Percentiles rank a stretch among this genome's conserved stretches.
Evolutionary conservation across 208 protist genomes (phyloP).

Genomic region (Wallacemonas sp.): DNA sequence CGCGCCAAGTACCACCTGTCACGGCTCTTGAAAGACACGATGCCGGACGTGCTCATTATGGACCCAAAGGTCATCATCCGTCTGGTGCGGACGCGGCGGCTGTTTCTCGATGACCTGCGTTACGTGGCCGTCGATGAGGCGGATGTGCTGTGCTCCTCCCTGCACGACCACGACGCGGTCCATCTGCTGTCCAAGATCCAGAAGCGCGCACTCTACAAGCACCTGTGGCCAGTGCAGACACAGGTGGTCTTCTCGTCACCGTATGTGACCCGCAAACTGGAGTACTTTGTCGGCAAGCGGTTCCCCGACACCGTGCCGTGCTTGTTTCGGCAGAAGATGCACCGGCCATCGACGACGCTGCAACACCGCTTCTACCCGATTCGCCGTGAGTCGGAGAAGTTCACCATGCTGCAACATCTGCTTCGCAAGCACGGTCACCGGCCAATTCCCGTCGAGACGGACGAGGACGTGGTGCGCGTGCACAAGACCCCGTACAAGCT

Average conservation of each 20-base stretch:
- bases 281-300: conserved; percentile 62
- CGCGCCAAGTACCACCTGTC: conserved; percentile 68
- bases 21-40: conserved; percentile 53
- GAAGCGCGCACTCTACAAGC: conserved; percentile 73
- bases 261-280: conserved; percentile 79
- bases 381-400: conserved; percentile 61
- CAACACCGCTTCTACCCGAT: conserved; percentile 74
- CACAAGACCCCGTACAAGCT: conserved; percentile 48
- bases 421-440: conserved; percentile 66
- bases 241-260: conserved; percentile 77
- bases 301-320: conserved; percentile 59
- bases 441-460: conserved; percentile 42
- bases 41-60: conserved; percentile 83
- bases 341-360: conserved; percentile 45
- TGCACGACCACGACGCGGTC: conserved; percentile 80
- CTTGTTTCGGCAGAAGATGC: conserved; percentile 65
- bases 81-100: conserved; percentile 65
- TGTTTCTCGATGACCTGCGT: conserved; percentile 87
- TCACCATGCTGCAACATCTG: conserved; percentile 59
- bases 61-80: conserved; percentile 68
- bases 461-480: conserved; percentile 41
- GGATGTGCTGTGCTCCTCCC: conserved; percentile 69
- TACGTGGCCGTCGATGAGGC: conserved; percentile 88
- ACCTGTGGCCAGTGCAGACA: conserved; percentile 86
- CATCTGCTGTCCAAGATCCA: conserved; percentile 77